A percentile compares a stretch with the other conserved stretches of the same genome.
These are phyloP conservation scores for Beta macrorhiza DNA, from an alignment of 179 eudicot genomes.

Conservation along the genomic window DNA sequence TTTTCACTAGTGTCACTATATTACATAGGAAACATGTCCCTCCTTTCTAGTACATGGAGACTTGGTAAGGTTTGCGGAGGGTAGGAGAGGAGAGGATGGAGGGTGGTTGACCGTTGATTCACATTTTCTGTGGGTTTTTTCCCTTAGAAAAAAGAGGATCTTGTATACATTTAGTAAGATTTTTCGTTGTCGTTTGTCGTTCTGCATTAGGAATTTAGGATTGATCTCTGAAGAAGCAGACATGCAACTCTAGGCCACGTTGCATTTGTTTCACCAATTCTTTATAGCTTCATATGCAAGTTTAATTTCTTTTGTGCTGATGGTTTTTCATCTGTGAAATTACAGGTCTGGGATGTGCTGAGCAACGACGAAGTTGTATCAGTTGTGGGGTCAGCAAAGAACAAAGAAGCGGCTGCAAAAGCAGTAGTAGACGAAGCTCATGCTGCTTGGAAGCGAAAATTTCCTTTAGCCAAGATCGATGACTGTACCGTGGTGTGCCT, in stretches of 20 bases:
- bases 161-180: neutral
- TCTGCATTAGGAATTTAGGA: neutral
- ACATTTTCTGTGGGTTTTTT: neutral
- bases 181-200: neutral
- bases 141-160: too few relatives aligned
- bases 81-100: too few relatives aligned
- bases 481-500: too few relatives aligned
- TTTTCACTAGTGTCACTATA: neutral
- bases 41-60: neutral
- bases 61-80: neutral
- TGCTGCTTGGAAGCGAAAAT: too few relatives aligned
- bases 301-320: neutral
- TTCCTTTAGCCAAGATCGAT: too few relatives aligned
- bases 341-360: conserved; percentile 71
- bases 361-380: too few relatives aligned
- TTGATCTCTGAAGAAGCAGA: neutral
- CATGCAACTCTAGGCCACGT: neutral
- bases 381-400: too few relatives aligned
- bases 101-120: neutral
- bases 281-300: neutral
- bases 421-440: too few relatives aligned
- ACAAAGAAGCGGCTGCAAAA: too few relatives aligned
- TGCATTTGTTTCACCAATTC: too few relatives aligned
- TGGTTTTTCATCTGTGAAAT: neutral
- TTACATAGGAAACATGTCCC: neutral